Base-by-base conservation (phyloP, 148 eudicot genomes). In the Rhododendron mucronatum region DNA sequence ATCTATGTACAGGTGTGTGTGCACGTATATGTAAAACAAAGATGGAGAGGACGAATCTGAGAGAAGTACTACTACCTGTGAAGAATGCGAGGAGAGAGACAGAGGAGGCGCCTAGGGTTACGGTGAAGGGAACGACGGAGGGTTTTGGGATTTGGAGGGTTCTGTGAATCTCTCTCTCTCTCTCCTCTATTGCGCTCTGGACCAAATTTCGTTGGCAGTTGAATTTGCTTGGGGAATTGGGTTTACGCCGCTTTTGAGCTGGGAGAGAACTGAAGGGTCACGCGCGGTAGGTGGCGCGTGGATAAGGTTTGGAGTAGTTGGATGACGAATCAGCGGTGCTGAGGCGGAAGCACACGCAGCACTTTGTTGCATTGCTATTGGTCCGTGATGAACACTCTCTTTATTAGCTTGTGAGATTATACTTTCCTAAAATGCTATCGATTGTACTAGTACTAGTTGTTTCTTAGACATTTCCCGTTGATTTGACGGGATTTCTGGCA, bases 11-110 rank as follows among this genome's bases (percentile, higher is more conserved):
- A 18, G 59, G 10, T 9, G 15, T 2, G n/a, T 18, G 12, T 4
- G 23, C 4, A 61, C 2, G 23, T 12, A 7, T 51, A 51, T 1
- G 30, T 20, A 80, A 35, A 80, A 51, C 9, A 18, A 82, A 20
- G 10, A 15, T 10, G 59, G 15, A 18, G 28, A 69, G 16, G 18
- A 30, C 11, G 83, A 81, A 81, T 81, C 63, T 83, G 51, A 65
- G n/a, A 67, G 30, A 67, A 67, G 74, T 67, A 71, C 8, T 37
- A 37, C 39, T 41, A 41, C 85, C 79, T 84, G 28, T 10, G 65
- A 50, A 71, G 85, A 84, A 84, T 48, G 85, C 14, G 79, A 71
- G 85, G 47, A 71, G 63, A 48, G 79, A 48, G 63, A 61, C 5
- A 61, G 84, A 39, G 84, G 15, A 61, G 20, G 51, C 39, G 23